Evolutionary conservation across 345 rosid species (phyloP).

Genomic region (Salix exigua): DNA sequence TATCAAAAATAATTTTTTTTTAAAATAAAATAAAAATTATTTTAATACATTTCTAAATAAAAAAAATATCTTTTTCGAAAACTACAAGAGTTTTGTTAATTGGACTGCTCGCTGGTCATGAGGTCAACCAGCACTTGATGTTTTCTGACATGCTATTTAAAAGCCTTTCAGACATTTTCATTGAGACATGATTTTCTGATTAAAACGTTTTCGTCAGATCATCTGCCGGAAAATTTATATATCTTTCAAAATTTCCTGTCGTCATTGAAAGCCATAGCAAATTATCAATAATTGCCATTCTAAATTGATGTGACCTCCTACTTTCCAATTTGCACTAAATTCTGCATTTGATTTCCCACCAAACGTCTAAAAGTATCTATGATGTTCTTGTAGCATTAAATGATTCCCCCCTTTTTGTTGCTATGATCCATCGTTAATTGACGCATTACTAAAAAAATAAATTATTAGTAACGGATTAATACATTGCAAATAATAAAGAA

Average conservation of each 20-base stretch:
- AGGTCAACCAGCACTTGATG: not conserved
- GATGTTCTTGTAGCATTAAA: not conserved
- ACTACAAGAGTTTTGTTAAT: not conserved
- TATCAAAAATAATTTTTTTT: no score
- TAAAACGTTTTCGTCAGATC: not conserved
- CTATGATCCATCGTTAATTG: no score
- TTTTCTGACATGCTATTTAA: slow-evolving; percentile 5
- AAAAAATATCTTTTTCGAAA: no score
- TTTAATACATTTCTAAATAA: no score
- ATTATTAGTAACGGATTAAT: no score
- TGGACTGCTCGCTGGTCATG: not conserved
- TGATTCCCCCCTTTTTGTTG: no score
- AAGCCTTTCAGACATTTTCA: not conserved
- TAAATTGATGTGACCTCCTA: not conserved
- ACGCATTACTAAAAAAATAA: no score
- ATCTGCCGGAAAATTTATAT: not conserved
- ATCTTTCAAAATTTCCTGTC: not conserved
- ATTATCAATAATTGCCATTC: no score
- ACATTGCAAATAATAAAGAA: no score
- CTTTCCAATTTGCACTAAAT: not conserved
- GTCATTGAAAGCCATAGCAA: no score
- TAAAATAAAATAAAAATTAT: no score
- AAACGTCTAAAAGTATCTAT: not conserved
- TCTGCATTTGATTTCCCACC: not conserved
- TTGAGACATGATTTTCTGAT: not conserved